These are phyloP conservation scores for Mortierella sp. DNA, from an alignment of 371 early-diverging fungal genomes.

Conservation along the genomic window DNA sequence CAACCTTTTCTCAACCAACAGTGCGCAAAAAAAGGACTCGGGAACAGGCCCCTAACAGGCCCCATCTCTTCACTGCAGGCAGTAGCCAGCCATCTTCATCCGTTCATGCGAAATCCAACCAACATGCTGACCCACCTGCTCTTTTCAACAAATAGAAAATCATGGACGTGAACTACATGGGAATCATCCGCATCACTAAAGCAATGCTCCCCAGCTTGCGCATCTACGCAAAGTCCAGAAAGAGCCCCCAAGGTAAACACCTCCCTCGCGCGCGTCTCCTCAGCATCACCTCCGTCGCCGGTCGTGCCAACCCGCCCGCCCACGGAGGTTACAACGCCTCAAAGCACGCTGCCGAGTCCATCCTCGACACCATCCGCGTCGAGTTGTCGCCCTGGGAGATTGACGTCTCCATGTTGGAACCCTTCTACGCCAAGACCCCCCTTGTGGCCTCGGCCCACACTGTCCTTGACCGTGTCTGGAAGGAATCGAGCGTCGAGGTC, in stretches of 20 bases:
- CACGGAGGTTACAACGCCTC: conserved; percentile 60
- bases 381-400: conserved; percentile 62
- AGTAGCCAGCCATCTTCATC: background rate
- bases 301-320: conserved; percentile 55
- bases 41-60: background rate
- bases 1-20: background rate
- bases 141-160: conserved; percentile 35
- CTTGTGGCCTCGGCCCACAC: conserved; percentile 30
- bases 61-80: background rate
- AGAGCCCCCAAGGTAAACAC: conserved; percentile 44
- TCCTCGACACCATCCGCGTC: conserved; percentile 59
- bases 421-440: conserved; percentile 53
- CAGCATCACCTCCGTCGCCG: conserved; percentile 59
- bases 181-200: conserved; percentile 58
- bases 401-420: conserved; percentile 59
- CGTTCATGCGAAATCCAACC: background rate
- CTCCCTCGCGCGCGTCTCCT: conserved; percentile 56
- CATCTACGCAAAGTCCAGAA: conserved; percentile 48
- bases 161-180: conserved; percentile 62
- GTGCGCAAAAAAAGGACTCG: background rate
- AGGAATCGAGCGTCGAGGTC: conserved; percentile 25
- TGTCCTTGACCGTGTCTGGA: conserved; percentile 47
- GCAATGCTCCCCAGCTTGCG: conserved; percentile 58
- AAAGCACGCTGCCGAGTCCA: conserved; percentile 60
- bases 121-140: background rate